These are phyloP conservation scores for Exophiala sp. DNA, from an alignment of 2,329 filamentous ascomycete genomes.

Conservation along the genomic window DNA sequence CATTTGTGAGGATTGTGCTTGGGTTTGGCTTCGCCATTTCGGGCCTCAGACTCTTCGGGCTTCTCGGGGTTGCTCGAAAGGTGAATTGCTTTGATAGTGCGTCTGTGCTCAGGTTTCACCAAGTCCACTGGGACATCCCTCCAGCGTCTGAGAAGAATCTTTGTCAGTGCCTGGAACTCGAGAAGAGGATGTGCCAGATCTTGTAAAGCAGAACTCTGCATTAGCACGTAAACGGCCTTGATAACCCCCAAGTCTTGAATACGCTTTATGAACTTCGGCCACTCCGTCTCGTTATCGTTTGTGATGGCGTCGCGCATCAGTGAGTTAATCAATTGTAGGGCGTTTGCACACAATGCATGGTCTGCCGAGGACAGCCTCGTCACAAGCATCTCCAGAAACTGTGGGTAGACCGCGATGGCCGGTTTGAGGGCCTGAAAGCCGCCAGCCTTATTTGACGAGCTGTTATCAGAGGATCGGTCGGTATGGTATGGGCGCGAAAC, in stretches of 20 bases:
- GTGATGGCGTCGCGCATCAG: constrained; percentile 88
- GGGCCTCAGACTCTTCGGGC: constrained; percentile 37
- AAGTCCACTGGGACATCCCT: constrained; percentile 78
- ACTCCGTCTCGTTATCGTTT: constrained; percentile 73
- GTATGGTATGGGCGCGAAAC: constrained; percentile 76
- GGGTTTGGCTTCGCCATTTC: constrained; percentile 42
- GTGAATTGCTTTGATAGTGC: constrained; percentile 81
- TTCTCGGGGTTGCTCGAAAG: constrained; percentile 73
- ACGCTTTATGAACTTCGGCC: constrained; percentile 92
- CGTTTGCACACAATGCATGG: constrained; percentile 92
- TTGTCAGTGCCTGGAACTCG: constrained; percentile 90
- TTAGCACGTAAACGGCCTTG: constrained; percentile 83
- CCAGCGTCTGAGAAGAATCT: constrained; percentile 84
- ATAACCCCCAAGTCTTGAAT: constrained; percentile 92
- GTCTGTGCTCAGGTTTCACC: constrained; percentile 81
- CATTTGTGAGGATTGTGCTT: constrained; percentile 88
- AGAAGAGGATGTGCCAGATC: constrained; percentile 85
- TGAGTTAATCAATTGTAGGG: constrained; percentile 91
- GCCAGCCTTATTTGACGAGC: constrained; percentile 51
- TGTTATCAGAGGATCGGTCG: constrained; percentile 50
- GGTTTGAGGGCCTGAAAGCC: constrained; percentile 91
- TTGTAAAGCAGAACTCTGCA: constrained; percentile 89
- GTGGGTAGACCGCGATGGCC: constrained; percentile 82
- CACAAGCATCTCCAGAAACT: constrained; percentile 92
- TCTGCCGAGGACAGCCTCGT: constrained; percentile 89